Base-by-base conservation (phyloP, 2,329 filamentous ascomycete species). In the Fusarium subglutinans region DNA sequence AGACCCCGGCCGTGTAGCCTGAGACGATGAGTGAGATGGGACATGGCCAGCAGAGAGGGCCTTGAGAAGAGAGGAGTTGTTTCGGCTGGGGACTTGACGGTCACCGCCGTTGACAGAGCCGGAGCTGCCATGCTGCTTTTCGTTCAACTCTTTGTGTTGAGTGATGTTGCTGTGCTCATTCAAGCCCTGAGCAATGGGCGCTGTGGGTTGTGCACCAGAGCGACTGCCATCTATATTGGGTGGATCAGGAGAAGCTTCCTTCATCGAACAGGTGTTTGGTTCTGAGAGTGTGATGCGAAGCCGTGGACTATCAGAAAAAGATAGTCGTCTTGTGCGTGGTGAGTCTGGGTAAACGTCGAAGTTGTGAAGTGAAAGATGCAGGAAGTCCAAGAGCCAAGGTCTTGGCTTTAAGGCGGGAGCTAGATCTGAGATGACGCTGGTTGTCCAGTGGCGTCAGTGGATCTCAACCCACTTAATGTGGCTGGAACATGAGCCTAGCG, bases 1-100 rank as follows among this genome's bases (percentile, higher is more conserved):
- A 90, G 86, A 41, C 89, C 89, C 85, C 88, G 84, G 78, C 84
- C 85, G 81, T 86, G 87, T 84, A 87, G 81, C 81, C 83, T 89
- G 81, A 83, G 85, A 76, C 83, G 83, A 82, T 86, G 83, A 73
- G 81, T 80, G 77, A 83, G 83, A 80, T 82, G 84, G 58, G 63
- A 71, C 51, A 53, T 77, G 58, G 26, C 64, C 66, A 57, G 76
- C 64, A 63, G 76, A 63, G 56, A 74, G 59, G 70, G 77, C 77
- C 69, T 79, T 78, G 76, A 76, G 40, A 74, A 77, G 37, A 74
- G 78, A 68, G 24, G 70, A 69, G 60, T 68, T 69, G 58, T 75
- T 68, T 56, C 67, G 59, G 50, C 63, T 54, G 15, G 60, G 22
- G 33, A 65, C 56, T 47, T 76, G 76, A 43, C 76, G 66, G 63